Percentiles rank a stretch among this genome's conserved stretches.
phyloP scores from a whole-genome alignment of 108 stramenopile genomes.

The Chaetoceros tenuissimus region DNA sequence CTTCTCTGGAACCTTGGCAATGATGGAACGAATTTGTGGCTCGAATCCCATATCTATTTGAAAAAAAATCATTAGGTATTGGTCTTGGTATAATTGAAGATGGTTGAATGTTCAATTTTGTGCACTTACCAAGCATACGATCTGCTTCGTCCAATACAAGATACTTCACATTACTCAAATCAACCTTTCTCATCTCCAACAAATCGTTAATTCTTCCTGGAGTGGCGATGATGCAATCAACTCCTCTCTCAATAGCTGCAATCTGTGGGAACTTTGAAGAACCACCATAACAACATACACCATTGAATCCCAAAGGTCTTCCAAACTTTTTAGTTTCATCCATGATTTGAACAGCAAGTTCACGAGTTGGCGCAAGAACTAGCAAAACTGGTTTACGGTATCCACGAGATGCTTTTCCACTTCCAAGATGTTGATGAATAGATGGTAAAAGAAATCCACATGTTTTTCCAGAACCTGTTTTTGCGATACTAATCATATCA shows the following conservation, averaged over 20 bases:
- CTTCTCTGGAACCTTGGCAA: conserved; percentile 67
- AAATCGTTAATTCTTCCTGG: conserved; percentile 97
- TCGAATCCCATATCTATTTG: conserved; percentile 99
- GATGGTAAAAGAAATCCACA: conserved; percentile 95
- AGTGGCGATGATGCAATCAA: conserved; percentile 92
- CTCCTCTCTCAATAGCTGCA: conserved; percentile 72
- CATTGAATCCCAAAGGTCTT: conserved; percentile 83
- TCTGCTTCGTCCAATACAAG: conserved; percentile 97
- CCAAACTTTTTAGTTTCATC: conserved; percentile 96
- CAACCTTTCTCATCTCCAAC: conserved; percentile 88
- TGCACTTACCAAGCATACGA: background rate
- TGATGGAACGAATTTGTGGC: conserved; percentile 97
- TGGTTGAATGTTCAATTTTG: conserved; percentile 1
- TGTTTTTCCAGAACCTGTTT: conserved; percentile 96
- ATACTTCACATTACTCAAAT: conserved; percentile 73
- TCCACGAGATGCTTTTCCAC: conserved; percentile 17
- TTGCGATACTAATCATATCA: conserved; percentile 97
- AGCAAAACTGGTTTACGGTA: conserved; percentile 47
- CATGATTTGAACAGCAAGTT: conserved; percentile 95
- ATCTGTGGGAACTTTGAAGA: conserved; percentile 89
- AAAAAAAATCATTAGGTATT: background rate
- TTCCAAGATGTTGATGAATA: conserved; percentile 68
- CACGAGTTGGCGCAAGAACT: conserved; percentile 96
- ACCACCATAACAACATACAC: conserved; percentile 96
- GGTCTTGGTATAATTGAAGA: too few relatives aligned